A percentile compares a stretch with the other conserved stretches of the same genome.
Conservation (phyloP, 768 basidiomycete species). For the Xanthoconium purpureum region DNA sequence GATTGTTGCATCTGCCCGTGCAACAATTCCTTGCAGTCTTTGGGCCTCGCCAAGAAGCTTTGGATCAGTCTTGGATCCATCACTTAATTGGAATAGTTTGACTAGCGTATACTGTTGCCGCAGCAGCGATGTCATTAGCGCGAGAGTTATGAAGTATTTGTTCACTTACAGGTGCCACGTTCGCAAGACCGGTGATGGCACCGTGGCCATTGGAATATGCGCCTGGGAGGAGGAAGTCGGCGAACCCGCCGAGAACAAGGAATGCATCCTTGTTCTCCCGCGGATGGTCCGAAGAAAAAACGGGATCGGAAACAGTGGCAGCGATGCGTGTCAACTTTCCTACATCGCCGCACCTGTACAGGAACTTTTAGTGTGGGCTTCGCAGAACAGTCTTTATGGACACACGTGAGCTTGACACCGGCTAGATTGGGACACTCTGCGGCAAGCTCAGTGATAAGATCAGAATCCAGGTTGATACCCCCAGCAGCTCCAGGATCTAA, state of each 20-base stretch:
- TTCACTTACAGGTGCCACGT: slow-evolving; percentile 66
- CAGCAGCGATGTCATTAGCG: neutral
- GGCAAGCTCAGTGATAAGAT: slow-evolving; percentile 80
- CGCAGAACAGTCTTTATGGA: slow-evolving; percentile 10
- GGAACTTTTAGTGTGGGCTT: slow-evolving; percentile 4
- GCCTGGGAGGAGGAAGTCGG: slow-evolving; percentile 78
- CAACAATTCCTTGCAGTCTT: slow-evolving; percentile 75
- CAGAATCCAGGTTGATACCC: slow-evolving; percentile 90
- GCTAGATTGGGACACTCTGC: slow-evolving; percentile 69
- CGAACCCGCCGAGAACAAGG: slow-evolving; percentile 81
- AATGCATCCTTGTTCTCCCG: slow-evolving; percentile 69
- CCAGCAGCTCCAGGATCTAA: slow-evolving; percentile 83
- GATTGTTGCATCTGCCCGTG: slow-evolving; percentile 77
- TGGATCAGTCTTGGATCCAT: slow-evolving; percentile 51
- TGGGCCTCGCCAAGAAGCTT: slow-evolving; percentile 65
- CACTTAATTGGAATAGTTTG: slow-evolving; percentile 61
- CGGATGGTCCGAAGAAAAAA: slow-evolving; percentile 58
- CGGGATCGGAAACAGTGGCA: slow-evolving; percentile 54
- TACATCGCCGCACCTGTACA: slow-evolving; percentile 77
- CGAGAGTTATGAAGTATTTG: neutral
- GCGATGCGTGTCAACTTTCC: slow-evolving; percentile 88
- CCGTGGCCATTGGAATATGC: slow-evolving; percentile 75
- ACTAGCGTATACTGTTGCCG: slow-evolving; percentile 54
- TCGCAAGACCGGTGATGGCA: slow-evolving; percentile 87
- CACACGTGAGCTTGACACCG: slow-evolving; percentile 88